Conservation (phyloP, 768 basidiomycete genomes). For the Auricularia sp. region DNA sequence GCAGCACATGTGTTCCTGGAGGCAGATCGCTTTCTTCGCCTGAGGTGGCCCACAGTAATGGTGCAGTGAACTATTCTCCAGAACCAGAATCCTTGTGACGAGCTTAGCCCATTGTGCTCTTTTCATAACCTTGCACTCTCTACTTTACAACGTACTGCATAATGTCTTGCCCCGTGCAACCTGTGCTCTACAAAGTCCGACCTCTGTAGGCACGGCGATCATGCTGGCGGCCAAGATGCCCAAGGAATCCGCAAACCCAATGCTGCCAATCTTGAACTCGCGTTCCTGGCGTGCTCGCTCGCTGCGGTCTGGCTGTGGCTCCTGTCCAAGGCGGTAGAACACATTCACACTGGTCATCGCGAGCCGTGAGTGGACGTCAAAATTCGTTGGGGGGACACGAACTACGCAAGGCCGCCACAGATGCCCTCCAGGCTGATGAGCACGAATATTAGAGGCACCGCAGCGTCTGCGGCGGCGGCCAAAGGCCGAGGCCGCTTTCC, state of each 20-base stretch:
- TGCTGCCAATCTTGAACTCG: conserved; percentile 84
- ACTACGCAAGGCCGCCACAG: conserved; percentile 91
- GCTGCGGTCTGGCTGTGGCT: conserved; percentile 35
- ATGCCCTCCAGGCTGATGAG: conserved; percentile 84
- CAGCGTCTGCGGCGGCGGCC: conserved; percentile 27
- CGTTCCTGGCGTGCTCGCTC: conserved; percentile 64
- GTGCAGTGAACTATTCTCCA: too few relatives aligned
- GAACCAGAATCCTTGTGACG: too few relatives aligned
- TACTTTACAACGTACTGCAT: conserved; percentile 48
- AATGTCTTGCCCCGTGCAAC: conserved; percentile 56
- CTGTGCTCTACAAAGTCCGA: conserved; percentile 67
- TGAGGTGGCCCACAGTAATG: too few relatives aligned
- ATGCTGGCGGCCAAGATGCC: conserved; percentile 60
- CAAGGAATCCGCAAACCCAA: conserved; percentile 75
- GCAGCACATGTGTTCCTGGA: too few relatives aligned
- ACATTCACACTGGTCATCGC: conserved; percentile 58
- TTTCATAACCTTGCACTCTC: too few relatives aligned
- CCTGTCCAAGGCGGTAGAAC: conserved; percentile 75
- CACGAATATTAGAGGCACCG: conserved; percentile 55
- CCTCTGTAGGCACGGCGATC: conserved; percentile 62
- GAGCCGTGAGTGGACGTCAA: too few relatives aligned
- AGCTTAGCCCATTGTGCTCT: too few relatives aligned
- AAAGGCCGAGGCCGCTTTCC: conserved; percentile 64
- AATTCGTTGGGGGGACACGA: conserved; percentile 21
- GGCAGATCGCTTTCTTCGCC: too few relatives aligned